A percentile compares a stretch with the other conserved stretches of the same genome.
Evolutionary conservation across 768 basidiomycete genomes (phyloP).

Genomic region (Lactarius akahatsu): DNA sequence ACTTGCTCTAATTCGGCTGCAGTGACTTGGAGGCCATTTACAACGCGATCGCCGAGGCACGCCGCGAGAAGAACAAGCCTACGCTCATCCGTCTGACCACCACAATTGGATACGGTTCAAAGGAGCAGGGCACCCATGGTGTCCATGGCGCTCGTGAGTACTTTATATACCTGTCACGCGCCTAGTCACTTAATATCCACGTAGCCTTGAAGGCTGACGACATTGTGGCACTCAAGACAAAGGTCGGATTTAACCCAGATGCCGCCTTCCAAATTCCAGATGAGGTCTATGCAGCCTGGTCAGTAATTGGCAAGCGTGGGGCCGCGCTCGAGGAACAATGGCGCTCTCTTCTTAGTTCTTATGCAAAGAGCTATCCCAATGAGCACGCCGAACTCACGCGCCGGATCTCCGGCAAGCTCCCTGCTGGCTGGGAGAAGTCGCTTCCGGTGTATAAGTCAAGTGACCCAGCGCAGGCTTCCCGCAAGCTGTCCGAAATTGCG

Average conservation of each 20-base stretch:
- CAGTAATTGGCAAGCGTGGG: constrained; percentile 65
- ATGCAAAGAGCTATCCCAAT: constrained; percentile 74
- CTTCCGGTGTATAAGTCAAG: constrained; percentile 83
- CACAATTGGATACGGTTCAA: constrained; percentile 93
- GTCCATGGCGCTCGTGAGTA: constrained; percentile 90
- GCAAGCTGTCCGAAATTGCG: constrained; percentile 90
- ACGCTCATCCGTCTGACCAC: constrained; percentile 84
- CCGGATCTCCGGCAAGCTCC: constrained; percentile 79
- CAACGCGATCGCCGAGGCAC: constrained; percentile 75
- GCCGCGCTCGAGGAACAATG: constrained; percentile 72
- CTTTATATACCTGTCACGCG: constrained; percentile 9
- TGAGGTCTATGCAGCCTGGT: constrained; percentile 68
- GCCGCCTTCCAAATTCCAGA: constrained; percentile 76
- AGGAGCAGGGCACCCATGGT: constrained; percentile 89
- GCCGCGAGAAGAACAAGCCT: constrained; percentile 75
- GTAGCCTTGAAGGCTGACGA: constrained; percentile 92
- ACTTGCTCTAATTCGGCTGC: constrained; percentile 21
- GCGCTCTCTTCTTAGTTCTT: constrained; percentile 64
- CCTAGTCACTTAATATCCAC: constrained; percentile 18
- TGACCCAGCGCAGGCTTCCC: constrained; percentile 84
- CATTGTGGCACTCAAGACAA: constrained; percentile 76
- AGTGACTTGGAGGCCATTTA: constrained; percentile 79
- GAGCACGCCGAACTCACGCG: constrained; percentile 86
- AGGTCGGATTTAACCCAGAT: constrained; percentile 78
- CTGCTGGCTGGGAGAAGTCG: constrained; percentile 80